A percentile compares a stretch with the other conserved stretches of the same genome.
phyloP scores from a whole-genome alignment of 768 basidiomycete genomes.

The Serendipita vermifera region DNA sequence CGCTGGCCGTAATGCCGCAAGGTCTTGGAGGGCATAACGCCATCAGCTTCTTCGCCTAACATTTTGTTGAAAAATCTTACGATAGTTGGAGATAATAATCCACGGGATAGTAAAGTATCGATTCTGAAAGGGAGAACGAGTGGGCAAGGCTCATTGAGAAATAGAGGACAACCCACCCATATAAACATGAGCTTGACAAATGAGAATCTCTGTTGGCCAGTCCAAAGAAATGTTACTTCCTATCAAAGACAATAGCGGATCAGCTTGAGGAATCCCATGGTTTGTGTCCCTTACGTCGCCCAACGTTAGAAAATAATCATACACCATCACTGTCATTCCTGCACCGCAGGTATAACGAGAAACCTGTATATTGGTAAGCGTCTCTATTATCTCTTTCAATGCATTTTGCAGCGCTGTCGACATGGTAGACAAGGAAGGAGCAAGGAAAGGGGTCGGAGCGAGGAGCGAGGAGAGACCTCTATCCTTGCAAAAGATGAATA shows the following conservation, averaged over 20 bases:
- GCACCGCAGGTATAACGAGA: constrained; percentile 3
- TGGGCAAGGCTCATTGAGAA: not conserved
- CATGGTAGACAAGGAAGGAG: too few relatives aligned
- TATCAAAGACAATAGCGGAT: not conserved
- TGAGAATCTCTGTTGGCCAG: not conserved
- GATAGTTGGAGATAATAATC: not conserved
- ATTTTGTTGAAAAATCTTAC: too few relatives aligned
- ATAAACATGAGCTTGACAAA: not conserved
- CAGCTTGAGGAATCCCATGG: not conserved
- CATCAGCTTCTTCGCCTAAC: too few relatives aligned
- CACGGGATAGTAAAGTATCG: not conserved
- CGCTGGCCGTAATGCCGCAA: not conserved
- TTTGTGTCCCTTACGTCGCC: not conserved
- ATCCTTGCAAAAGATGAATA: too few relatives aligned
- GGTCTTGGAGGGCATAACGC: too few relatives aligned
- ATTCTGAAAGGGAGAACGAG: not conserved
- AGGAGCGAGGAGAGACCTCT: too few relatives aligned
- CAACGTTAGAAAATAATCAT: not conserved
- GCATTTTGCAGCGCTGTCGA: too few relatives aligned
- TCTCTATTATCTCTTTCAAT: too few relatives aligned
- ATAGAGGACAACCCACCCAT: constrained; percentile 4
- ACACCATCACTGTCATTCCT: not conserved
- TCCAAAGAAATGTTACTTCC: constrained; percentile 1
- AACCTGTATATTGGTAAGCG: too few relatives aligned
- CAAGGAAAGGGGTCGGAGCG: too few relatives aligned